phyloP scores from a whole-genome alignment of 768 basidiomycete species.

The Hemileccinum rubropunctum region DNA sequence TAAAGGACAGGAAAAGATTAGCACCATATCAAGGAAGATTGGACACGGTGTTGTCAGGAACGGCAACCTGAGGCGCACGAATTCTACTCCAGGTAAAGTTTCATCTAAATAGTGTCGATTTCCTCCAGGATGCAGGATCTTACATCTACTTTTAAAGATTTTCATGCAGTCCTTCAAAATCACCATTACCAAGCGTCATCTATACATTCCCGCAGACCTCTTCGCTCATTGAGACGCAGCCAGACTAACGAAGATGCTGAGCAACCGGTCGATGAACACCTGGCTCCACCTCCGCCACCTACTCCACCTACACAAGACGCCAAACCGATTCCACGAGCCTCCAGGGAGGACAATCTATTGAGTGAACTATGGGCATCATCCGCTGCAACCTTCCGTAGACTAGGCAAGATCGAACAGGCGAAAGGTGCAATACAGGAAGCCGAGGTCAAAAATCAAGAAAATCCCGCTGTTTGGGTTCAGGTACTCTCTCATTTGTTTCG shows the following conservation, averaged over 20 bases:
- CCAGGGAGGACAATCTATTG: conserved; percentile 65
- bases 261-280: conserved; percentile 33
- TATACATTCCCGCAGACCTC: conserved; percentile 73
- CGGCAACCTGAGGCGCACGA: conserved; percentile 55
- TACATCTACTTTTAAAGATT: conserved; percentile 44
- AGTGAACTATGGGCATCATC: conserved; percentile 92
- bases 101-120: not conserved
- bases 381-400: conserved; percentile 88
- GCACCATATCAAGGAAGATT: conserved; percentile 74
- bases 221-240: conserved; percentile 45
- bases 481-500: conserved; percentile 36
- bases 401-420: conserved; percentile 88
- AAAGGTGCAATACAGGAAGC: conserved; percentile 93
- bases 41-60: conserved; percentile 65
- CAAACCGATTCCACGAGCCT: conserved; percentile 35
- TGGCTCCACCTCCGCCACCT: conserved; percentile 33
- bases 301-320: conserved; percentile 36
- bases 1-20: conserved; percentile 68
- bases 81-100: conserved; percentile 64
- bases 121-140: not conserved
- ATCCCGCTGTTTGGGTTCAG: conserved; percentile 94
- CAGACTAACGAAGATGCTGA: conserved; percentile 34
- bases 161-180: conserved; percentile 61
- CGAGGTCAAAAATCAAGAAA: conserved; percentile 81
- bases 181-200: conserved; percentile 72